Evolutionary conservation across 495 filamentous ascomycete genomes (phyloP), one percentile per base, ranked within the genome.

Genomic region (Friedmanniomyces endolithicus): DNA sequence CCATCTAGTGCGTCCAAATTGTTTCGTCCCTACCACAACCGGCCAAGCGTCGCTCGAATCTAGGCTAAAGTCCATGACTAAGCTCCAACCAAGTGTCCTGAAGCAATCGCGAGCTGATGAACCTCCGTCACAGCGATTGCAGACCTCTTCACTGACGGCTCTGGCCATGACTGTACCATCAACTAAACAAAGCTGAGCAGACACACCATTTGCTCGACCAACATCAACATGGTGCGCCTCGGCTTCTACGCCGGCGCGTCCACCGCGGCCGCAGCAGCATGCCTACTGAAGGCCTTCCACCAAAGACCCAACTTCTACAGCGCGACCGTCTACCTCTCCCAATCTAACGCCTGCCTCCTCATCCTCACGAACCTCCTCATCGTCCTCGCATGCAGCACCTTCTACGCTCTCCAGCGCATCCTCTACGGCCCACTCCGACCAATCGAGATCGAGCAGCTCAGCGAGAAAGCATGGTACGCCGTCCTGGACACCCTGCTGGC

Each of bases 301-400:
- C 85, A 97, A 70, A 80, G 92, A 59, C 78, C 92, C 51, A 98
- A 98, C 66, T 97, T 97, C 78, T 98, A 98, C 69, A 86, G 90
- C 16, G 89, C 90, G 50, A 89, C 87, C 68, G 94, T 98, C 29
- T 95, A 97, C 70, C 78, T 98, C 16, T 85, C 88, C 46, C 90
- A 97, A 67, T 95, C 87, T 68, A 97, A 87, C 72, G 82, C 90
- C 55, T 95, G 90, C 63, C 74, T 96, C 44, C 89, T 97, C 83
- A 88, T 96, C 64, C 75, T 98, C 54, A 86, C 86, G 56, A 98
- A 98, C 62, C 70, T 97, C 40, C 81, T 95, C 53, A 76, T 98
- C 48, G 65, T 83, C 50, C 84, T 85, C 50, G 80, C 81, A 19
- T 79, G 80, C 52, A 53, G 49, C 51, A 74, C 90, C 55, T 81